These are phyloP conservation scores for Drechslerella coelobrocha DNA, from an alignment of 2,329 filamentous ascomycete species.

Conservation along the genomic window DNA sequence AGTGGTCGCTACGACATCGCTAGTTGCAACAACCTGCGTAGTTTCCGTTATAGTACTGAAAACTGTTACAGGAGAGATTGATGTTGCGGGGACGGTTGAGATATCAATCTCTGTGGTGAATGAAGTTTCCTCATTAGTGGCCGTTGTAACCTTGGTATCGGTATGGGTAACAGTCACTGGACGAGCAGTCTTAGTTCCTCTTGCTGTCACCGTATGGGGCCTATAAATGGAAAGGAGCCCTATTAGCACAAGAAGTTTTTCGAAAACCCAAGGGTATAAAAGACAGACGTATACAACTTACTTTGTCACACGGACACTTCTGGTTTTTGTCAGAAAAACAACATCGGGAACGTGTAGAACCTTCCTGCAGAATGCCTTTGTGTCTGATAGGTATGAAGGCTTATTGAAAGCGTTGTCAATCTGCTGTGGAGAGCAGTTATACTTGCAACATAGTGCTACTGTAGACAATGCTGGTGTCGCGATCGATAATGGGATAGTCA, in stretches of 20 bases:
- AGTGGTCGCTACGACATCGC: neutral
- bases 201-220: neutral
- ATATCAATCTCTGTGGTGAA: neutral
- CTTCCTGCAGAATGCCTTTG: slow-evolving; percentile 9
- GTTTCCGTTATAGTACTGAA: slow-evolving; percentile 4
- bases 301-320: neutral
- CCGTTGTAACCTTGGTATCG: neutral
- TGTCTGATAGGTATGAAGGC: slow-evolving; percentile 5
- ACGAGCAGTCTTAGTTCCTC: neutral
- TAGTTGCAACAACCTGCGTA: neutral
- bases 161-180: slow-evolving; percentile 1
- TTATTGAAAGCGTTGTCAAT: slow-evolving; percentile 10
- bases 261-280: too few relatives aligned
- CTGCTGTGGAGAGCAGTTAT: slow-evolving; percentile 14
- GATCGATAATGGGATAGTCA: too few relatives aligned
- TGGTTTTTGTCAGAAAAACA: slow-evolving; percentile 1
- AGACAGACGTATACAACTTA: slow-evolving; percentile 1
- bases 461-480: too few relatives aligned
- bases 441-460: too few relatives aligned
- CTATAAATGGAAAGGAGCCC: neutral
- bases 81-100: neutral
- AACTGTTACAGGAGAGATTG: neutral
- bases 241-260: too few relatives aligned
- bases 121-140: neutral
- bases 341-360: slow-evolving; percentile 4